Percentiles rank a stretch among this genome's conserved stretches.
Evolutionary conservation across 2,329 filamentous ascomycete genomes (phyloP).

Genomic region (Talaromyces sp.): DNA sequence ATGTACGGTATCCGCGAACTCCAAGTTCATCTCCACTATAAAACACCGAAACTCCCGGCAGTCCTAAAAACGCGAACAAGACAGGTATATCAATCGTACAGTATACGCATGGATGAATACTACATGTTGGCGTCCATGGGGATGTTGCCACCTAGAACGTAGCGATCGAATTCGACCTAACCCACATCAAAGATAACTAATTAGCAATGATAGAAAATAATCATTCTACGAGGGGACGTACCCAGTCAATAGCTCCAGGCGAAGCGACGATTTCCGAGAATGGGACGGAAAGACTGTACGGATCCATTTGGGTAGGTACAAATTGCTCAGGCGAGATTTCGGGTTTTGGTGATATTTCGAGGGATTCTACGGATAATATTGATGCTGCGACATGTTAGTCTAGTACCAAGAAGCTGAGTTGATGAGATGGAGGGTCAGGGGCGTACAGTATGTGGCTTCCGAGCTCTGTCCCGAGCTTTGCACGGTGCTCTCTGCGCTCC

Average conservation of each 20-base stretch:
- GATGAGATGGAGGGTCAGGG: too few relatives aligned
- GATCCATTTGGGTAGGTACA: conserved; percentile 1
- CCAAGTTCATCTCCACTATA: background rate
- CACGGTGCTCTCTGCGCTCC: conserved; percentile 3
- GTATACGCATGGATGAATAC: background rate
- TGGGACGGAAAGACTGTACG: conserved; percentile 16
- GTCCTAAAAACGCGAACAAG: background rate
- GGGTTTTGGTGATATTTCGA: conserved; percentile 16
- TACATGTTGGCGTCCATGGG: conserved; percentile 5
- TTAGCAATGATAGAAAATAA: conserved; percentile 13
- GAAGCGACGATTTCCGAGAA: conserved; percentile 21
- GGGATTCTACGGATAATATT: conserved; percentile 17
- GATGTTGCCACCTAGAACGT: conserved; percentile 17
- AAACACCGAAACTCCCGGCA: background rate
- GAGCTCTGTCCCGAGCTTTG: background rate
- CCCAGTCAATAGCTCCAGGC: conserved; percentile 20
- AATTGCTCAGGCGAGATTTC: conserved; percentile 16
- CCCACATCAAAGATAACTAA: background rate
- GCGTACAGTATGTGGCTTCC: conserved; percentile 15
- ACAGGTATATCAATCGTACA: background rate
- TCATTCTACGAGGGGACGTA: background rate
- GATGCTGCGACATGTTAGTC: conserved; percentile 6
- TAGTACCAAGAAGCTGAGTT: background rate
- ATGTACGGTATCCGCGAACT: background rate
- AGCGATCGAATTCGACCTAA: conserved; percentile 21